Conservation (phyloP, 805 yeast genomes). For the Yamadazyma sp. region DNA sequence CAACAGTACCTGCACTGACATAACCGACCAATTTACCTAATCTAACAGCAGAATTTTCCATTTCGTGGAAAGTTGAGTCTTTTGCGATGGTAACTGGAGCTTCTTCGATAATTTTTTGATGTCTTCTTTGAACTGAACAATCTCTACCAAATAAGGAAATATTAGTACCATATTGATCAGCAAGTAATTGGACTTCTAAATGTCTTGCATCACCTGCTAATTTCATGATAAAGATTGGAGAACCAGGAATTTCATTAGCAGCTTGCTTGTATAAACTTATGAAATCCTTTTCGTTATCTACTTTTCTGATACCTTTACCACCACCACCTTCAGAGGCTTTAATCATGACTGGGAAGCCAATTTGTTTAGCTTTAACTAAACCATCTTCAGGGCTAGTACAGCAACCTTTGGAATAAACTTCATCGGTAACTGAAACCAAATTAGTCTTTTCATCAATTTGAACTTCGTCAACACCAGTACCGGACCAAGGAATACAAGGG, state of each 20-base stretch:
- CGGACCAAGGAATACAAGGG: constrained; percentile 99
- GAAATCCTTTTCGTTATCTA: constrained; percentile 79
- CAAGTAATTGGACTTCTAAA: constrained; percentile 94
- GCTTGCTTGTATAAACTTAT: constrained; percentile 82
- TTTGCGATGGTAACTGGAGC: constrained; percentile 98
- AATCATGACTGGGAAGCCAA: constrained; percentile 98
- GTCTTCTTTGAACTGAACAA: constrained; percentile 99
- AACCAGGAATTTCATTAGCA: constrained; percentile 96
- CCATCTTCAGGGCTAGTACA: constrained; percentile 87
- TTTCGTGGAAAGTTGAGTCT: constrained; percentile 75
- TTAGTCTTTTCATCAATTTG: constrained; percentile 62
- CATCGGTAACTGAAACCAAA: constrained; percentile 86
- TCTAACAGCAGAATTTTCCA: constrained; percentile 98
- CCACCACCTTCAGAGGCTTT: constrained; percentile 99
- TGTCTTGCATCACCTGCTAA: constrained; percentile 97
- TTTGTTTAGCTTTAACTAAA: constrained; percentile 72
- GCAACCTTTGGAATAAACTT: constrained; percentile 84
- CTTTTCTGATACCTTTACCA: constrained; percentile 99
- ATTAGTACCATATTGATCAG: constrained; percentile 98
- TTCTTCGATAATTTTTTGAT: constrained; percentile 97
- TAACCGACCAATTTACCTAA: constrained; percentile 96
- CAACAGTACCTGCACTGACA: constrained; percentile 99
- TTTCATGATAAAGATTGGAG: constrained; percentile 97
- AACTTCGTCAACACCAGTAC: constrained; percentile 92
- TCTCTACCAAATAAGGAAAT: constrained; percentile 98